Evolutionary conservation across 2,329 filamentous ascomycete genomes (phyloP).

Genomic region (Paraphaeosphaeria sporulosa): DNA sequence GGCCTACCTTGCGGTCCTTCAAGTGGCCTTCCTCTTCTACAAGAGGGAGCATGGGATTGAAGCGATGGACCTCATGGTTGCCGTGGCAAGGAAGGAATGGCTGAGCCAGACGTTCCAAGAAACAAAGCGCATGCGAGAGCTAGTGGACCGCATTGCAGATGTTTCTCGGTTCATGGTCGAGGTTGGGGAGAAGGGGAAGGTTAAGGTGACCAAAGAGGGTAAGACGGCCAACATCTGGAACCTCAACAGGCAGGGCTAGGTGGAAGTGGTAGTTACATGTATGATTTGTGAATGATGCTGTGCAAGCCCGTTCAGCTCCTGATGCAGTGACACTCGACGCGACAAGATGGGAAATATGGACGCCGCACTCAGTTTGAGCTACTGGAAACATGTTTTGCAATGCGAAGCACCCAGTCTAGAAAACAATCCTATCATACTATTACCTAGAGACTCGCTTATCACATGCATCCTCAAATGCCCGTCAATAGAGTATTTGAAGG

Average conservation of each 20-base stretch:
- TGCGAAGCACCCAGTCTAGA: too few species aligned
- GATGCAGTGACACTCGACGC: too few species aligned
- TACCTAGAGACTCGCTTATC: too few species aligned
- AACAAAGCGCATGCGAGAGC: slow-evolving; percentile 54
- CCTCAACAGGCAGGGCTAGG: slow-evolving; percentile 24
- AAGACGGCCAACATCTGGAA: slow-evolving; percentile 56
- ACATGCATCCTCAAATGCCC: too few species aligned
- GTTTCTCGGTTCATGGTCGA: slow-evolving; percentile 74
- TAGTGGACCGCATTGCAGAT: slow-evolving; percentile 70
- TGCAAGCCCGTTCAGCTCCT: too few species aligned
- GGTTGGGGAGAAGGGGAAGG: slow-evolving; percentile 52
- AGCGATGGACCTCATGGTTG: slow-evolving; percentile 83
- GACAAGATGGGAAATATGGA: too few species aligned
- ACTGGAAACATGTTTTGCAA: too few species aligned
- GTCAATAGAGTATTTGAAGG: too few species aligned
- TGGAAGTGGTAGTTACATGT: neutral
- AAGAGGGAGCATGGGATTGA: slow-evolving; percentile 80
- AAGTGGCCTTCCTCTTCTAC: slow-evolving; percentile 77
- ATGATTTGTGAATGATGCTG: too few species aligned
- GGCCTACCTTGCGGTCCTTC: slow-evolving; percentile 81
- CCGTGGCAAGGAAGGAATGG: slow-evolving; percentile 64
- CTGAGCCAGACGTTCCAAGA: slow-evolving; percentile 49
- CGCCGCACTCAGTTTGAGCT: too few species aligned
- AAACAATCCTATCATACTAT: too few species aligned
- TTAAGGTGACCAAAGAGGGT: slow-evolving; percentile 27